Conservation (phyloP, 352 stramenopile genomes). For the Globisporangium yorkense region DNA sequence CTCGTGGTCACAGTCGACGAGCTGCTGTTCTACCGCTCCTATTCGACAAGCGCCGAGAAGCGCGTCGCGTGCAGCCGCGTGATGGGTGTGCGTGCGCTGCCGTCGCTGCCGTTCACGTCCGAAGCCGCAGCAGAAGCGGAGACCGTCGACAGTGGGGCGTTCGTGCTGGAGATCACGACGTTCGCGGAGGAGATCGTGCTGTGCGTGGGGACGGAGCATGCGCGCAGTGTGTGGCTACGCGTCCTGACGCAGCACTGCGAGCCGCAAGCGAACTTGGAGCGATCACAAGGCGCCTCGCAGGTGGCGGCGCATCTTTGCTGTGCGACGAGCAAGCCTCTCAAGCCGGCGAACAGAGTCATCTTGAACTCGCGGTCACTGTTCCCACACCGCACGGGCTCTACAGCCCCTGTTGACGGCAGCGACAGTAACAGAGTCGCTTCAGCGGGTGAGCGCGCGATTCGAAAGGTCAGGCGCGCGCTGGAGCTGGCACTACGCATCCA, state of each 20-base stretch:
- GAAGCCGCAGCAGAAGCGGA: conserved; percentile 15
- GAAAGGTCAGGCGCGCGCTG: conserved; percentile 14
- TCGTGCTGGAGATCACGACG: conserved; percentile 62
- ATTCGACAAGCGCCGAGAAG: conserved; percentile 50
- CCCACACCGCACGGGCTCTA: conserved; percentile 8
- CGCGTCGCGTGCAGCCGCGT: conserved; percentile 34
- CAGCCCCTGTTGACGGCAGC: no score
- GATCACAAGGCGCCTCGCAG: conserved; percentile 11
- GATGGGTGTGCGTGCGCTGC: conserved; percentile 38
- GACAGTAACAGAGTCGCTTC: not conserved
- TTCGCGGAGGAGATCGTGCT: conserved; percentile 72
- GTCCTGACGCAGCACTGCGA: conserved; percentile 57
- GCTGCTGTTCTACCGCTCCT: conserved; percentile 67
- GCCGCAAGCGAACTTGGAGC: conserved; percentile 37
- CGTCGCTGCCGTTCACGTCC: not conserved
- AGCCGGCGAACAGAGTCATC: conserved; percentile 42
- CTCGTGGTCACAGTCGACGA: conserved; percentile 50
- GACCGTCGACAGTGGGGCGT: conserved; percentile 23
- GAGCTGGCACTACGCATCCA: conserved; percentile 24
- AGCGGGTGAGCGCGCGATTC: not conserved
- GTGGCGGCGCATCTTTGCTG: conserved; percentile 20
- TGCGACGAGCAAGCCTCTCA: conserved; percentile 22
- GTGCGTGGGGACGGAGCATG: conserved; percentile 54
- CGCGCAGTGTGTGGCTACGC: conserved; percentile 59
- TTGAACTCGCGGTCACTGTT: conserved; percentile 68